Conservation (phyloP, 2,329 filamentous ascomycete species). For the Aspergillus texensis region DNA sequence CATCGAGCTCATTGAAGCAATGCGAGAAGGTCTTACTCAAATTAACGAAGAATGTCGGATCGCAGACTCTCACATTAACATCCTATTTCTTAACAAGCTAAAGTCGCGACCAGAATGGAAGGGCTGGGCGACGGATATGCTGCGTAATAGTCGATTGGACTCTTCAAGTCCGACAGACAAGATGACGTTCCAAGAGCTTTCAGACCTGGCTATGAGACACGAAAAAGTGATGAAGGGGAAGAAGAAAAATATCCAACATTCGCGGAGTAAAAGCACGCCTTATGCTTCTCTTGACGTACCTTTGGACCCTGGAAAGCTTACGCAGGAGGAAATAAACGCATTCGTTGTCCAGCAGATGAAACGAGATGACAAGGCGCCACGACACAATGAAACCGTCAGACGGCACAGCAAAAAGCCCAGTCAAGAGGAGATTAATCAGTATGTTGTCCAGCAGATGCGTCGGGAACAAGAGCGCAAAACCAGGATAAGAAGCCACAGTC, state of each 20-base stretch:
- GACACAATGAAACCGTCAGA: constrained; percentile 8
- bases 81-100: constrained; percentile 30
- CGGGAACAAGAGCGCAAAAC: constrained; percentile 25
- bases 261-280: constrained; percentile 1
- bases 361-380: constrained; percentile 11
- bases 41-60: constrained; percentile 29
- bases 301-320: constrained; percentile 14
- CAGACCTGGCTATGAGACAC: constrained; percentile 24
- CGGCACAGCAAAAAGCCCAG: constrained; percentile 29
- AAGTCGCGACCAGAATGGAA: constrained; percentile 28
- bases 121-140: constrained; percentile 28
- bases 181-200: constrained; percentile 27
- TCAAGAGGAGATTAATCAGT: constrained; percentile 34
- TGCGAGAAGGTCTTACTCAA: constrained; percentile 29
- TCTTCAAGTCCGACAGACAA: constrained; percentile 20
- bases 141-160: constrained; percentile 28
- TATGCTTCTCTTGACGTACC: not conserved
- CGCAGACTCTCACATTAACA: constrained; percentile 29
- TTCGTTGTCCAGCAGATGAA: constrained; percentile 31
- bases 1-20: constrained; percentile 30
- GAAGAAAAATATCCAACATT: constrained; percentile 3
- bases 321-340: constrained; percentile 31
- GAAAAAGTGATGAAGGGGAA: constrained; percentile 18
- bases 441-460: constrained; percentile 31
- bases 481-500: constrained; percentile 24